Evolutionary conservation across 176 grass and related monocot species (phyloP).

Genomic region (Tuctoria greenei): DNA sequence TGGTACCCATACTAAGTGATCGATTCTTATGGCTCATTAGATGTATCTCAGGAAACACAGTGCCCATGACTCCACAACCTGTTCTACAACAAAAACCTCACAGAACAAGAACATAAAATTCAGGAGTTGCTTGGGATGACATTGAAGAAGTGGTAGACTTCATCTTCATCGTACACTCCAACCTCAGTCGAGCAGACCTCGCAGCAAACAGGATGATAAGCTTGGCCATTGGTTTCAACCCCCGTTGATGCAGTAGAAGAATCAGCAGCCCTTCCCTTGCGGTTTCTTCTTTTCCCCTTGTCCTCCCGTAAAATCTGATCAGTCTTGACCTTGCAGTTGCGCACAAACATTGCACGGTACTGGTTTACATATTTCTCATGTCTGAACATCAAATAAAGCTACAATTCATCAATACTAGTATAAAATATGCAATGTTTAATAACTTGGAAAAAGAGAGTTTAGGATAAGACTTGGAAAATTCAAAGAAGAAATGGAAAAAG

Average conservation of each 20-base stretch:
- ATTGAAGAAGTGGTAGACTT: slow-evolving; percentile 96
- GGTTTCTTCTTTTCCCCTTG: slow-evolving; percentile 51
- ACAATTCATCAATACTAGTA: not conserved
- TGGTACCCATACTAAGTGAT: not conserved
- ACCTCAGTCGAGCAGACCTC: slow-evolving; percentile 88
- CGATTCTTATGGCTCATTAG: not conserved
- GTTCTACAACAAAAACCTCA: not conserved
- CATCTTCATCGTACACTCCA: slow-evolving; percentile 79
- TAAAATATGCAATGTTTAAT: not conserved
- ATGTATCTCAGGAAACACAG: not conserved
- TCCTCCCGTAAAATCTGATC: slow-evolving; percentile 73
- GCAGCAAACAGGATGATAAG: slow-evolving; percentile 75
- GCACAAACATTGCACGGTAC: slow-evolving; percentile 86
- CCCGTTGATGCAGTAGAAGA: slow-evolving; percentile 31
- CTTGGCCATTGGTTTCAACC: slow-evolving; percentile 27
- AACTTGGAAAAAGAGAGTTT: not conserved
- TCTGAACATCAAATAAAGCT: slow-evolving; percentile 43
- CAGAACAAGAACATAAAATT: slow-evolving; percentile 3
- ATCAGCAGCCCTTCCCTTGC: slow-evolving; percentile 40
- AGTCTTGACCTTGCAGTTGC: slow-evolving; percentile 76
- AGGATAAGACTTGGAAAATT: not conserved
- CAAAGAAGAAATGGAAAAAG: too few relatives aligned
- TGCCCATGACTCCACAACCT: not conserved
- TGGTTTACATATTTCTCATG: slow-evolving; percentile 91
- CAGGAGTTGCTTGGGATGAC: slow-evolving; percentile 85